phyloP scores from a whole-genome alignment of 345 rosid species.

The Brassica incana region DNA sequence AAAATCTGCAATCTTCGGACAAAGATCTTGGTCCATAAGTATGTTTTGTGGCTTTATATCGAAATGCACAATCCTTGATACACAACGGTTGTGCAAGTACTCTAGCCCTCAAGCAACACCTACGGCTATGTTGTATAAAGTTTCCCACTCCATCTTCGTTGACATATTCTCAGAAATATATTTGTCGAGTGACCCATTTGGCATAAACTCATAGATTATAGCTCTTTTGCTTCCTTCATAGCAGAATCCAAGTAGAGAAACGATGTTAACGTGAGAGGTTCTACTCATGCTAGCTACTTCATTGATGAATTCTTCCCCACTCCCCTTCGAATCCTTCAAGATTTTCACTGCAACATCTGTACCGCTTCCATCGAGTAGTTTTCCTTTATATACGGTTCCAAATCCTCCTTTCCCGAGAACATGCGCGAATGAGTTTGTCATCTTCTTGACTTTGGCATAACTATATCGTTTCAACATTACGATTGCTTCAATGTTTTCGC shows the following conservation, averaged over 20 bases:
- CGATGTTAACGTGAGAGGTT: not conserved
- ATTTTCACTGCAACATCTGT: not conserved
- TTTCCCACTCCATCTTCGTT: not conserved
- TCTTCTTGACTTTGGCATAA: constrained; percentile 5
- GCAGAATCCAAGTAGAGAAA: not conserved
- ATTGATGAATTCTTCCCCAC: not conserved
- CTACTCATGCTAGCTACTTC: constrained; percentile 11
- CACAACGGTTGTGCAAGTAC: constrained; percentile 9
- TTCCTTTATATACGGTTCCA: not conserved
- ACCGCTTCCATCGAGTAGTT: not conserved
- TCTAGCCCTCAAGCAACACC: not conserved
- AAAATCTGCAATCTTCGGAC: constrained; percentile 1
- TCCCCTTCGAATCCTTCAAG: not conserved
- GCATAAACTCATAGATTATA: not conserved
- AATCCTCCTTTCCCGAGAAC: constrained; percentile 1
- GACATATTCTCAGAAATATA: not conserved
- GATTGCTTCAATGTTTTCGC: not conserved
- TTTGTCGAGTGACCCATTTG: not conserved
- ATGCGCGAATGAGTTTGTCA: not conserved
- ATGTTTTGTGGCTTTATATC: constrained; percentile 4
- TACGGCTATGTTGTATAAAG: not conserved
- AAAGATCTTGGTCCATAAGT: not conserved
- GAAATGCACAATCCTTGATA: not conserved
- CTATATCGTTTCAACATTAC: constrained; percentile 5
- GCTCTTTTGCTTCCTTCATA: constrained; percentile 1